Evolutionary conservation across 352 stramenopile species (phyloP), one percentile per base, ranked within the genome.

Genomic region (Halophytophthora polymorphica): DNA sequence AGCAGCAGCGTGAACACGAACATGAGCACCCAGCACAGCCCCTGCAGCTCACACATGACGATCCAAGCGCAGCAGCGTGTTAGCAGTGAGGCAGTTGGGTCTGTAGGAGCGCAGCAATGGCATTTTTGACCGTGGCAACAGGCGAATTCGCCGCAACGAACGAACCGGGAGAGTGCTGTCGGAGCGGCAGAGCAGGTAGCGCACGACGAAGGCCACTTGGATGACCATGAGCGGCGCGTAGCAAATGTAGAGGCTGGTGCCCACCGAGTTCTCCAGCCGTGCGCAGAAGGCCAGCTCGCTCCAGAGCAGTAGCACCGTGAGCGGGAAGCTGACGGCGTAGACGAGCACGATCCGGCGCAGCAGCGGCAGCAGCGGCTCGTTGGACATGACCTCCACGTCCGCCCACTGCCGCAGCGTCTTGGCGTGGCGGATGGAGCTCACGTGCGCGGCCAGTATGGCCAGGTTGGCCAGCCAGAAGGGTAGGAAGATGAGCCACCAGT

Each of bases 1-100:
- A 93, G 53, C 36, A 93, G 64, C 35, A 90, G 54, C 41, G 80
- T 91, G 53, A 93, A 93, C 7, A 83, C 76, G 52, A 93, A 93
- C 25, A 73, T 39, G 6, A 93, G 59, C 34, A 90, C 64, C 83
- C 83, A 93, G 60, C 80, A 88, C 11, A 86, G 53, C 34, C 80
- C 83, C 81, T 91, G 50, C 41, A 58, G 45, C 13, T 59, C 28
- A 54, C n/a, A 53, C n/a, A 47, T 42, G 22, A 12, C 33, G 35
- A 28, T 18, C 15, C 25, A 31, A 8, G 4, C 4, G 4, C 25
- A 8, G 4, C 25, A 31, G 25, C 25, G 8, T 8, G 25, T 31
- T 31, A 31, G 25, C n/a, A n/a, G 28, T 34, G 34, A 50, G 5
- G 39, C n/a, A 38, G 21, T 22, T 58, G 14, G 33, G 35, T 37